Base-by-base conservation (phyloP, 805 yeast species). In the Candida dajiaensis region DNA sequence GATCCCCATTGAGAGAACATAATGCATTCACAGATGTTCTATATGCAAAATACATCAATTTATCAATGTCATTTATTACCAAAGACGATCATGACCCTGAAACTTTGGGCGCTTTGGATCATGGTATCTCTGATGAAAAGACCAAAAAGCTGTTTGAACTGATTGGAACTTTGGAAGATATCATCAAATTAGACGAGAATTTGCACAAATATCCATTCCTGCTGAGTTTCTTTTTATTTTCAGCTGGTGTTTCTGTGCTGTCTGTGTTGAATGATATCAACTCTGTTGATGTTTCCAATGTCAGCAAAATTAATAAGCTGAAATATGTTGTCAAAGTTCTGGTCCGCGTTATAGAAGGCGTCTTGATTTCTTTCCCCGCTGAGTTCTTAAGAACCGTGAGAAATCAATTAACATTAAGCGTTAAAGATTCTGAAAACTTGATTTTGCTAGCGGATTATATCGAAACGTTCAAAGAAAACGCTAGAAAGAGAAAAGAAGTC, bases 401-500 rank as follows among this genome's bases (percentile, higher is more conserved):
- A 49, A 58, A 53, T 41, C 50, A 55, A 29, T 29, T 62, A 42
- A 46, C 51, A 2, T 50, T 50, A 26, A 52, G 58, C 41, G 42
- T 53, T 21, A 58, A 52, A 38, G 64, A 54, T 37, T 59, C 57
- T 45, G 63, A 53, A 40, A 57, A 54, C 41, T 48, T 52, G 28
- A 54, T 54, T 23, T 44, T 56, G 28, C 44, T 51, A 29, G 41
- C 51, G 5, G 61, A 51, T 47, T 55, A 54, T 38, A 36, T 47
- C 33, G 52, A 43, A 6, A 50, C 44, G 38, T 56, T 55, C 43
- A 51, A 46, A 31, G 43, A 43, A 22, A 60, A 58, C 25, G 50
- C 58, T 4, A 42, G 47, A 21, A 57, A 61, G 39, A 55, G 67
- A 23, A 56, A 51, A 33, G 65, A 65, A 10, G 58, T 66, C 10